These are phyloP conservation scores for Lotmaria passim DNA, from an alignment of 208 protist genomes.

Conservation along the genomic window DNA sequence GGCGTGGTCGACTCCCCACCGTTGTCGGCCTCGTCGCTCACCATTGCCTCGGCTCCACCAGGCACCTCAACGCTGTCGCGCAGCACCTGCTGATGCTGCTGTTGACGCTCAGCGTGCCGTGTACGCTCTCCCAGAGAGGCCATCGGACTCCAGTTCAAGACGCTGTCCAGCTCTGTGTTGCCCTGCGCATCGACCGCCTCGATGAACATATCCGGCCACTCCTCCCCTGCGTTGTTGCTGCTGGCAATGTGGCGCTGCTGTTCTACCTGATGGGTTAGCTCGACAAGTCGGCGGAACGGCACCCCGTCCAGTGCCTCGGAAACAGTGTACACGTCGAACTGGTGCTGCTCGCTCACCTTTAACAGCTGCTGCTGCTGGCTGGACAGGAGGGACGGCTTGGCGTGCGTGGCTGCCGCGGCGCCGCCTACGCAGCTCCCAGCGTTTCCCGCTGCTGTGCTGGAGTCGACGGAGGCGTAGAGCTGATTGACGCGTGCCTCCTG, in stretches of 20 bases:
- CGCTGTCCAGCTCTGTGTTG: constrained; percentile 30
- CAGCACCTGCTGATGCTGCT: neutral
- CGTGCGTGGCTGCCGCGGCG: neutral
- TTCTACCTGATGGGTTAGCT: constrained; percentile 14
- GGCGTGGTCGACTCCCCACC: constrained; percentile 7
- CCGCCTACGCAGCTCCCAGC: too few relatives aligned
- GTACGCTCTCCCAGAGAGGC: neutral
- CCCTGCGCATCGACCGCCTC: constrained; percentile 26
- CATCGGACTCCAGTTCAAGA: constrained; percentile 37
- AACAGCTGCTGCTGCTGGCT: constrained; percentile 9
- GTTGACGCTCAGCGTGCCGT: neutral
- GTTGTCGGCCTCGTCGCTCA: constrained; percentile 1
- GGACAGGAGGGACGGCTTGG: neutral
- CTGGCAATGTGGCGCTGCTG: constrained; percentile 1
- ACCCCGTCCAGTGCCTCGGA: constrained; percentile 39
- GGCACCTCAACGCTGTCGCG: neutral
- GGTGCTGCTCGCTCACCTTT: constrained; percentile 15
- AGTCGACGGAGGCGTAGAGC: neutral
- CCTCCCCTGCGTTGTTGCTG: neutral
- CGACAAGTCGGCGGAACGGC: constrained; percentile 34
- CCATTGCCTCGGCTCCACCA: neutral
- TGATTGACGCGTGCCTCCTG: constrained; percentile 4
- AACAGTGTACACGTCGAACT: constrained; percentile 48
- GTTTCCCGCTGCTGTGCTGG: neutral
- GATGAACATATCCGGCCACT: constrained; percentile 15